Conservation (phyloP, 2,329 filamentous ascomycete species). For the Aspergillus hortae region DNA sequence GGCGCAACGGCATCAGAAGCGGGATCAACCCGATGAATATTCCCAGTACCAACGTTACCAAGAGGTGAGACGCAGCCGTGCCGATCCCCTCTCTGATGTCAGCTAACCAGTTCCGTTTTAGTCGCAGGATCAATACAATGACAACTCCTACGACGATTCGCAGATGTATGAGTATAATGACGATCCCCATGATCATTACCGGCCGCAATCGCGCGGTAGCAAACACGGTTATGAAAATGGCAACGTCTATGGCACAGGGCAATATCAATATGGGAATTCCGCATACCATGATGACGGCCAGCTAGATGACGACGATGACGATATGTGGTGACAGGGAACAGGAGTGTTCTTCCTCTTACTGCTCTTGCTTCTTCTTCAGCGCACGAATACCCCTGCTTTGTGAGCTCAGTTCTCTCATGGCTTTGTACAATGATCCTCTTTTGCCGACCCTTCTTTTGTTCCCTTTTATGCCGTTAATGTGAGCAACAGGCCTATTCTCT, state of each 20-base stretch:
- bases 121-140: slow-evolving; percentile 31
- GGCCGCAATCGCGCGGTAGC: slow-evolving; percentile 35
- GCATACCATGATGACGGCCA: slow-evolving; percentile 41
- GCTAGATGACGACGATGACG: slow-evolving; percentile 43
- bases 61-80: slow-evolving; percentile 33
- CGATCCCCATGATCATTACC: slow-evolving; percentile 36
- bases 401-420: slow-evolving; percentile 22
- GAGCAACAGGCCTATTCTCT: neutral
- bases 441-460: slow-evolving; percentile 2
- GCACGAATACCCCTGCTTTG: slow-evolving; percentile 31
- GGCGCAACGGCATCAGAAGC: slow-evolving; percentile 58
- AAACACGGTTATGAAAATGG: slow-evolving; percentile 39
- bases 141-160: slow-evolving; percentile 47
- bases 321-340: slow-evolving; percentile 45
- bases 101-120: slow-evolving; percentile 7
- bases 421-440: slow-evolving; percentile 26
- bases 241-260: slow-evolving; percentile 31
- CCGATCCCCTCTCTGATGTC: neutral
- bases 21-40: slow-evolving; percentile 42
- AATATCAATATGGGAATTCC: slow-evolving; percentile 39
- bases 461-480: slow-evolving; percentile 2
- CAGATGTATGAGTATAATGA: slow-evolving; percentile 52
- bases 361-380: slow-evolving; percentile 24
- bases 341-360: slow-evolving; percentile 19
- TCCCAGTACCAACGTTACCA: slow-evolving; percentile 46